These are phyloP conservation scores for Carex sylvatica DNA, from an alignment of 202 grass and related monocot species.

Conservation along the genomic window DNA sequence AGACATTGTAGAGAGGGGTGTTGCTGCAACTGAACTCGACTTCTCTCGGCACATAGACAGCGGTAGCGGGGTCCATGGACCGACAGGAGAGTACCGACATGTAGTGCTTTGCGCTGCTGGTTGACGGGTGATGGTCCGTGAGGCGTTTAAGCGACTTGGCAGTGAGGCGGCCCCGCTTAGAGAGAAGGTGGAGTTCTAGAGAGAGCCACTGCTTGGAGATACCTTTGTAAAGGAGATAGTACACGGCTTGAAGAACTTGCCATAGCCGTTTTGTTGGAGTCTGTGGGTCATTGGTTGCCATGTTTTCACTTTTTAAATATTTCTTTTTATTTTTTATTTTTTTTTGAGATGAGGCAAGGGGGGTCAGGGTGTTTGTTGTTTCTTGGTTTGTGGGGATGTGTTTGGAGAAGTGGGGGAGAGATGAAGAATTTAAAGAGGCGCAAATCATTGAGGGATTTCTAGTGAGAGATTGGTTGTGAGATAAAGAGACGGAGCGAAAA, in stretches of 20 bases:
- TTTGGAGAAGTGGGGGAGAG: neutral
- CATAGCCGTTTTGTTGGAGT: constrained; percentile 40
- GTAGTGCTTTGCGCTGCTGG: constrained; percentile 19
- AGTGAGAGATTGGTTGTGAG: neutral
- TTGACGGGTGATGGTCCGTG: constrained; percentile 18
- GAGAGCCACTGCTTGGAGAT: constrained; percentile 46
- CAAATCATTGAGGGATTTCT: constrained; percentile 17
- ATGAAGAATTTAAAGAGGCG: constrained; percentile 20
- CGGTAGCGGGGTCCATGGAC: constrained; percentile 51
- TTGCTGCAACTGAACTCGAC: constrained; percentile 84
- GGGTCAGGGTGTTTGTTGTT: neutral
- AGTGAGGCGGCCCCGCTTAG: constrained; percentile 27
- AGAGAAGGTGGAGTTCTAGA: constrained; percentile 34
- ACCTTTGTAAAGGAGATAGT: constrained; percentile 47
- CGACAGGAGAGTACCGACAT: constrained; percentile 51
- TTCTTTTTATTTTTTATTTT: neutral
- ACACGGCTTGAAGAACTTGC: constrained; percentile 42
- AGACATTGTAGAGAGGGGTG: constrained; percentile 46
- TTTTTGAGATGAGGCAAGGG: neutral
- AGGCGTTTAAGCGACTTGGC: constrained; percentile 42
- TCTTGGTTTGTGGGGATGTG: constrained; percentile 14
- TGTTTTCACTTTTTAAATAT: neutral
- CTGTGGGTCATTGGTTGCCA: constrained; percentile 10
- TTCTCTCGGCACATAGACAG: constrained; percentile 64
- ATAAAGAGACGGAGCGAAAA: neutral